These are phyloP conservation scores for Aspergillus unguis DNA, from an alignment of 2,329 filamentous ascomycete species.

Conservation along the genomic window DNA sequence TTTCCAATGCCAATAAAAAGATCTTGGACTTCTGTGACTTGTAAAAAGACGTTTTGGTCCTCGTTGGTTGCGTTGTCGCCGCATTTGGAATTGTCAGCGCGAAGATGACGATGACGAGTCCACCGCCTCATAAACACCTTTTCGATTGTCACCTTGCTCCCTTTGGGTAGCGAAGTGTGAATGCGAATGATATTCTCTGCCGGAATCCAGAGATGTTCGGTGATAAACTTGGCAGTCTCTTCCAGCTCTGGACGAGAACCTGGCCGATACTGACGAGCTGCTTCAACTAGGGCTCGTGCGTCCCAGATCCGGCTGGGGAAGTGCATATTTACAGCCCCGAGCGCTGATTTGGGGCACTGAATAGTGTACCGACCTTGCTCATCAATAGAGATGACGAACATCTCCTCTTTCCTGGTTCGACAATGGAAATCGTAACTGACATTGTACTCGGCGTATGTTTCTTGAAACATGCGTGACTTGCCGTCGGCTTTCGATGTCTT, in stretches of 20 bases:
- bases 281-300: constrained; percentile 31
- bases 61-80: constrained; percentile 1
- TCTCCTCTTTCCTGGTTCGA: constrained; percentile 26
- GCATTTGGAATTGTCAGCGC: constrained; percentile 3
- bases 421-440: constrained; percentile 43
- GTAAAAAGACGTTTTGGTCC: constrained; percentile 28
- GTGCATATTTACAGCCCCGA: constrained; percentile 39
- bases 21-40: constrained; percentile 40
- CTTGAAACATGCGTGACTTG: constrained; percentile 27
- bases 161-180: constrained; percentile 25
- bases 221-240: constrained; percentile 29
- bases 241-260: constrained; percentile 25
- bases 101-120: constrained; percentile 30
- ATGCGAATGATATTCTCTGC: constrained; percentile 29
- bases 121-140: constrained; percentile 36
- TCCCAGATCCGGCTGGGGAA: constrained; percentile 42
- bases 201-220: constrained; percentile 34
- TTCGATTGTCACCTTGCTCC: constrained; percentile 24
- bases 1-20: constrained; percentile 24
- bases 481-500: constrained; percentile 21
- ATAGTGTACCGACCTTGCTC: constrained; percentile 30
- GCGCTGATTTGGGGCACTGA: constrained; percentile 21
- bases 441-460: constrained; percentile 19
- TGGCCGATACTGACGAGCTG: constrained; percentile 23
- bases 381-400: constrained; percentile 34